Base-by-base conservation (phyloP, 2,329 filamentous ascomycete genomes). In the Intubia oerlemansii region DNA sequence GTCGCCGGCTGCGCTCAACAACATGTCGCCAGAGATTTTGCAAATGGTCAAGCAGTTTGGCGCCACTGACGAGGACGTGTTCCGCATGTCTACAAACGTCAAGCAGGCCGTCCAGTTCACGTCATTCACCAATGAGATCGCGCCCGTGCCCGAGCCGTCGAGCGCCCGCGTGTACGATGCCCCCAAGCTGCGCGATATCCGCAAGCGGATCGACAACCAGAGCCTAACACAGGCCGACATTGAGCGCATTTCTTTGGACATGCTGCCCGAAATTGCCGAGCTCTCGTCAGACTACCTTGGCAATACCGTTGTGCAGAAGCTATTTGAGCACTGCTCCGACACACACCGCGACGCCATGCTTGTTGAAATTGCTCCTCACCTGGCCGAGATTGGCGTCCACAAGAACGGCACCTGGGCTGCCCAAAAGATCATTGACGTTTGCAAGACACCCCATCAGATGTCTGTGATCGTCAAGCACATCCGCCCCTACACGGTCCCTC, bases 321-420 rank as follows among this genome's bases (percentile, higher is more conserved):
- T 98, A 25, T 98, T 98, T 45, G 85, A 98, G 50, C 81, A 80
- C 53, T 95, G 88, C 55, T 88, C 81, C 0, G 85, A 95, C 47
- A 59, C 70, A 24, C 69, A 85, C 24, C 84, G 90, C 42, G 82
- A 93, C 48, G 74, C 77, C 32, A 95, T 98, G 88, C 59, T 98
- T 33, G 53, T 58, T 10, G 71, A 84, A 44, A 91, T 98, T 42
- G 70, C 78, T 3, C 84, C 85, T 33, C 84, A 93, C 46, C 66
- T 95, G 47, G 82, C 85, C 16, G 84, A 95, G 52, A 93, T 95
- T 51, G 88, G 88, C 42, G 73, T 93, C 7, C 88, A 98, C 63
- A 98, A 98, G 66, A 98, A 98, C 44, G 88, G 88, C 36, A 98
- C 88, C 1, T 98, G 88, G 88, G 88, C 88, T 31, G 88, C 88